Conservation (phyloP, 2,329 filamentous ascomycete genomes). For the Calonectria crousiana region DNA sequence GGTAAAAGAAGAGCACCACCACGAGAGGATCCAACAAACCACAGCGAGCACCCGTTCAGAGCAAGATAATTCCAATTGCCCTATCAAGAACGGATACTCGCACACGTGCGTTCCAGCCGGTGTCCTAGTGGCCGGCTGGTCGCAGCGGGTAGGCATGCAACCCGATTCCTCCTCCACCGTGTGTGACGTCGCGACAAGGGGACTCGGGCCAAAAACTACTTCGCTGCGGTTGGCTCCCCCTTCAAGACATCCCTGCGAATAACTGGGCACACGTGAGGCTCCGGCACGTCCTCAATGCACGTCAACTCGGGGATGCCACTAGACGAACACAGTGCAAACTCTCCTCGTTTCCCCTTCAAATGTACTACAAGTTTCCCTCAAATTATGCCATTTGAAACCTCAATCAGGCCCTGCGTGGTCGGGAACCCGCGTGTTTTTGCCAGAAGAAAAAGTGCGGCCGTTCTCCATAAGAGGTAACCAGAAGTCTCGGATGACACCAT, state of each 20-base stretch:
- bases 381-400: neutral
- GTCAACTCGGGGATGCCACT: neutral
- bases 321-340: conserved; percentile 10
- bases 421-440: neutral
- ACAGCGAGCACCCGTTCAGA: neutral
- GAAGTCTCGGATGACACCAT: neutral
- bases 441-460: neutral
- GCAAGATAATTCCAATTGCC: conserved; percentile 9
- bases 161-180: conserved; percentile 21
- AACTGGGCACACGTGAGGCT: conserved; percentile 13
- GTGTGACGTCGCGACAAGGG: neutral
- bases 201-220: neutral
- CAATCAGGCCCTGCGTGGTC: neutral
- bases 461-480: neutral
- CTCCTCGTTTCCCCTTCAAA: neutral
- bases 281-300: conserved; percentile 2
- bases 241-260: conserved; percentile 13
- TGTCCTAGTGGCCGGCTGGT: conserved; percentile 23
- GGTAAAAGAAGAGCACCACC: neutral
- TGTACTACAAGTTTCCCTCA: neutral
- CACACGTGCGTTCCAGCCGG: conserved; percentile 20
- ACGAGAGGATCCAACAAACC: neutral
- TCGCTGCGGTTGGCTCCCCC: neutral
- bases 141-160: conserved; percentile 34
- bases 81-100: conserved; percentile 18